These are phyloP conservation scores for Amaranthus cruentus DNA, from an alignment of 148 eudicot genomes.

Conservation along the genomic window DNA sequence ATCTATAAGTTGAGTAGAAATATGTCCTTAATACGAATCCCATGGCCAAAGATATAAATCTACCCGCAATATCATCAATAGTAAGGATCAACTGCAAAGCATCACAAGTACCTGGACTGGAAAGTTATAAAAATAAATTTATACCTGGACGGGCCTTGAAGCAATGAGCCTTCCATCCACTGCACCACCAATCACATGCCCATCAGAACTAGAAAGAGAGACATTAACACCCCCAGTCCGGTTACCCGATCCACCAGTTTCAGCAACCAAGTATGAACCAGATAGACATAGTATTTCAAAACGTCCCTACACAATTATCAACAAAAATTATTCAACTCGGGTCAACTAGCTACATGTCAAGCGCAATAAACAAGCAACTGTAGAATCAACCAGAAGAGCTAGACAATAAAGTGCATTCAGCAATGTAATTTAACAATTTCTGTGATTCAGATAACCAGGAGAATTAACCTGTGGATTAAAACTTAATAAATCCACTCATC, in stretches of 20 bases:
- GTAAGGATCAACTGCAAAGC: not conserved
- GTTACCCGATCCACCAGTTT: constrained; percentile 57
- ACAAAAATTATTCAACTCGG: constrained; percentile 7
- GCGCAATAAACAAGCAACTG: not conserved
- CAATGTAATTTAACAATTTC: too few relatives aligned
- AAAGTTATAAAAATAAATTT: not conserved
- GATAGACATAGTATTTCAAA: constrained; percentile 88
- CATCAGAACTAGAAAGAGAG: constrained; percentile 74
- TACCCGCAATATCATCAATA: too few relatives aligned
- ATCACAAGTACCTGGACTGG: not conserved
- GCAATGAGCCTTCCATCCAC: constrained; percentile 75
- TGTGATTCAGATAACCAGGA: too few relatives aligned
- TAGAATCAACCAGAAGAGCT: too few relatives aligned
- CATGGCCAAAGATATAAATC: too few relatives aligned
- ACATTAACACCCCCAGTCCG: constrained; percentile 85
- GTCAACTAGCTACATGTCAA: not conserved
- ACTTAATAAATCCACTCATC: too few relatives aligned
- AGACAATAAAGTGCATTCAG: too few relatives aligned
- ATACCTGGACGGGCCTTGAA: constrained; percentile 78
- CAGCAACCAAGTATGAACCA: constrained; percentile 79
- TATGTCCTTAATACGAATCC: too few relatives aligned
- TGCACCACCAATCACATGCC: constrained; percentile 85
- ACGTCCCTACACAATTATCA: constrained; percentile 49
- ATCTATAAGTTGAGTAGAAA: too few relatives aligned
- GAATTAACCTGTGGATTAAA: too few relatives aligned